Base-by-base conservation (phyloP, 2,329 filamentous ascomycete species). In the Diaporthe capsici region DNA sequence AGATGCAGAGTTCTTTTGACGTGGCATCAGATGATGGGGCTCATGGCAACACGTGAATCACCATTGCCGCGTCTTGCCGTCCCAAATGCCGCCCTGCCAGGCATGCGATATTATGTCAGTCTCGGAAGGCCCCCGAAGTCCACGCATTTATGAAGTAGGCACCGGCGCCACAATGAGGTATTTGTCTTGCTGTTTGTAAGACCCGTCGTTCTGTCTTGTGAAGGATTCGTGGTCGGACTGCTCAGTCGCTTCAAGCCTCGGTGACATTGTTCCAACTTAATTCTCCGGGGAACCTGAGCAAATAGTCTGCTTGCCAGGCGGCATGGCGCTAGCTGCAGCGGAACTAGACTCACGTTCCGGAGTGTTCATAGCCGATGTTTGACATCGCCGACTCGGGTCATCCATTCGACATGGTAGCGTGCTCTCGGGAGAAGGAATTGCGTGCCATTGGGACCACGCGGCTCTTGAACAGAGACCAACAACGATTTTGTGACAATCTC, bases 1-100 rank as follows among this genome's bases (percentile, higher is more conserved):
- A 70, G 65, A 70, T 70, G 65, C 65, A 70, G 65, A 70, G 22
- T 55, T 68, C 47, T 70, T 31, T 70, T 39, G 65, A 70, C 47
- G 65, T 70, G 65, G 65, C 49, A 55, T 70, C 65, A 55, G 65
- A 25, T 70, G 65, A 70, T 53, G 65, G 65, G 49, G 49, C 34
- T 55, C 49, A 28, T 42, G 49, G 65, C 65, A 70, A 70, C 65
- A 70, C 65, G 65, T 70, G 49, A 42, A 31, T 70, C 65, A 25
- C 49, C 65, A 25, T 42, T 70, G 34, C 65, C 65, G 65, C 65
- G 49, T 70, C 20, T 70, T 70, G 47, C 65, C 65, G 65, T 13
- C 28, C 31, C 49, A 55, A 55, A 28, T n/a, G 31, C 49, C 15
- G 65, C 65, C 34, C 1, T 42, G 15, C 47, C 49, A 53, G 65